Conservation (phyloP, 805 yeast genomes). For the Candida ovalis region DNA sequence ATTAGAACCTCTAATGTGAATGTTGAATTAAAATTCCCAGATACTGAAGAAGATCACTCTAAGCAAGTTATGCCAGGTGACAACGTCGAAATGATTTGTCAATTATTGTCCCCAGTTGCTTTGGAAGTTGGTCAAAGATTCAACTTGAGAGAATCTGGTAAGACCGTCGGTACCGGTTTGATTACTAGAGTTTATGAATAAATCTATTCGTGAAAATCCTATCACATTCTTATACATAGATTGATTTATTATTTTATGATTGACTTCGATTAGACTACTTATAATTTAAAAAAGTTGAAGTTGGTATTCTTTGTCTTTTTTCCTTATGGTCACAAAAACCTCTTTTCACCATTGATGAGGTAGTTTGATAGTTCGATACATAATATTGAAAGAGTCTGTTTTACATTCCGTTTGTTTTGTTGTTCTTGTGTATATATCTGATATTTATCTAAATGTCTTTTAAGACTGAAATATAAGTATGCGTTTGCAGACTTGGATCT, state of each 20-base stretch:
- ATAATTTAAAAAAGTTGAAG: neutral
- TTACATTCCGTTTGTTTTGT: neutral
- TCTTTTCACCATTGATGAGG: neutral
- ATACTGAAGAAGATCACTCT: slow-evolving; percentile 71
- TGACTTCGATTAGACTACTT: neutral
- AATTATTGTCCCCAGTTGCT: slow-evolving; percentile 86
- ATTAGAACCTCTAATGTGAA: slow-evolving; percentile 96
- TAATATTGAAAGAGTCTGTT: neutral
- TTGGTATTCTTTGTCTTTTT: neutral
- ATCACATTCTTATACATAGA: slow-evolving; percentile 1
- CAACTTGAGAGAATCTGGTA: slow-evolving; percentile 99
- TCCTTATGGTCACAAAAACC: neutral
- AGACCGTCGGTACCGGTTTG: slow-evolving; percentile 98
- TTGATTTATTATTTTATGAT: neutral
- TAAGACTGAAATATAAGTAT: neutral
- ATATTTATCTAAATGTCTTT: neutral
- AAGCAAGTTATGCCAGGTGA: slow-evolving; percentile 97
- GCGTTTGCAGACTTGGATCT: neutral
- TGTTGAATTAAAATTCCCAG: slow-evolving; percentile 86
- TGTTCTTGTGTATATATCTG: slow-evolving; percentile 1
- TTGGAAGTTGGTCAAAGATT: slow-evolving; percentile 96
- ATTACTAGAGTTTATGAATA: slow-evolving; percentile 61
- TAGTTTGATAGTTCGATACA: neutral
- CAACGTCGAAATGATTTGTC: slow-evolving; percentile 93
- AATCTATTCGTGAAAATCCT: slow-evolving; percentile 1